Percentiles rank a stretch among this genome's conserved stretches.
These are phyloP conservation scores for Epichloe typhina DNA, from an alignment of 2,329 filamentous ascomycete species.

Conservation along the genomic window DNA sequence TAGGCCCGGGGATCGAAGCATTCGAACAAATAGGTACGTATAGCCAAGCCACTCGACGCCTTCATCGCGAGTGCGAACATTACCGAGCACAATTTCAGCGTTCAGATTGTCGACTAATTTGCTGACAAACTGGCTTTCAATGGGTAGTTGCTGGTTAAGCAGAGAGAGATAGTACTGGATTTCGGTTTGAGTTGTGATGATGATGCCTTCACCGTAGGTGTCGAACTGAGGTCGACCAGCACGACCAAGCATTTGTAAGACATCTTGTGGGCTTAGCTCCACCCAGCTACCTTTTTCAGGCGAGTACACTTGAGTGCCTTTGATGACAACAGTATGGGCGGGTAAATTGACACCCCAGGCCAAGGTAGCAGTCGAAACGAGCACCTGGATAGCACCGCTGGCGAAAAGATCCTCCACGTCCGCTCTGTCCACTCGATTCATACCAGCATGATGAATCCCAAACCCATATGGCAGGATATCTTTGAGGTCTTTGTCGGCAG, in stretches of 20 bases:
- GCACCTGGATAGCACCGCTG: slow-evolving; percentile 81
- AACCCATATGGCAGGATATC: slow-evolving; percentile 93
- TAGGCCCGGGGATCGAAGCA: slow-evolving; percentile 86
- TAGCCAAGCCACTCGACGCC: slow-evolving; percentile 99
- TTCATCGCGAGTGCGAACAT: slow-evolving; percentile 81
- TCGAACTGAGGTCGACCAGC: slow-evolving; percentile 94
- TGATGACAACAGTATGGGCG: slow-evolving; percentile 96
- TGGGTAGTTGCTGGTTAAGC: slow-evolving; percentile 92
- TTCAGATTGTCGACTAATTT: slow-evolving; percentile 93
- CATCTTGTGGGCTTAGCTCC: slow-evolving; percentile 91
- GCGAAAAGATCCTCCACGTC: slow-evolving; percentile 92
- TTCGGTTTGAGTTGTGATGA: slow-evolving; percentile 89
- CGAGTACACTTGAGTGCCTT: slow-evolving; percentile 95
- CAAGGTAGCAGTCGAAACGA: slow-evolving; percentile 94
- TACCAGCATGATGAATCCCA: slow-evolving; percentile 95
- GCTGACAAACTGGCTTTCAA: slow-evolving; percentile 91
- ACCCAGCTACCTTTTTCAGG: slow-evolving; percentile 99
- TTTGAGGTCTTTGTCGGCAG: slow-evolving; percentile 79
- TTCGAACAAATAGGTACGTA: slow-evolving; percentile 93
- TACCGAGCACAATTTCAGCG: slow-evolving; percentile 89
- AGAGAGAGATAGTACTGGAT: slow-evolving; percentile 96
- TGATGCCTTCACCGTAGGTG: slow-evolving; percentile 95
- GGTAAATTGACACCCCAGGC: slow-evolving; percentile 98
- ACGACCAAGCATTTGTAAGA: slow-evolving; percentile 96
- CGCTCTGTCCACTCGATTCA: slow-evolving; percentile 88